phyloP scores from a whole-genome alignment of 805 yeast species.

The Metschnikowia gruessii region DNA sequence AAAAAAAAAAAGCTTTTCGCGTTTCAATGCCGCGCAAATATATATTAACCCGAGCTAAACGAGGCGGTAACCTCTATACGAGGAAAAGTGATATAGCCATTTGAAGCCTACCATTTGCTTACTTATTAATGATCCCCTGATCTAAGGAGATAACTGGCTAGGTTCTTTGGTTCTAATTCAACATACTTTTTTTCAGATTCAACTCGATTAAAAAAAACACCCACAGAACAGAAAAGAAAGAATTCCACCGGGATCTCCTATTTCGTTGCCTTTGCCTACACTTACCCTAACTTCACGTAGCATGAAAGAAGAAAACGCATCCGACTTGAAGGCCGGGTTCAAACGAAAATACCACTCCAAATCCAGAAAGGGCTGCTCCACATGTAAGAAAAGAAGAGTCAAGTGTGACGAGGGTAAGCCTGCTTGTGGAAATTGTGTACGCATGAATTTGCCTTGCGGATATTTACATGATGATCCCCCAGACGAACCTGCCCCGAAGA shows the following conservation, averaged over 20 bases:
- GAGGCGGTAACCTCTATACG: constrained; percentile 8
- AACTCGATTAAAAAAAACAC: constrained; percentile 5
- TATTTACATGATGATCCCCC: constrained; percentile 36
- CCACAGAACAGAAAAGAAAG: background rate
- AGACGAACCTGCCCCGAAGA: constrained; percentile 12
- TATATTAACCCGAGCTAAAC: constrained; percentile 5
- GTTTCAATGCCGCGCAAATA: constrained; percentile 2
- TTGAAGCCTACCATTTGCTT: background rate
- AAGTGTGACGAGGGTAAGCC: constrained; percentile 91
- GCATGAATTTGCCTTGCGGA: constrained; percentile 76
- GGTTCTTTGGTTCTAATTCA: constrained; percentile 7
- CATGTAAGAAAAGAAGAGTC: constrained; percentile 86
- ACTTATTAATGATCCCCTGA: constrained; percentile 2
- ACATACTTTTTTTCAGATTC: constrained; percentile 5
- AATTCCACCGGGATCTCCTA: background rate
- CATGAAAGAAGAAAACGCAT: constrained; percentile 12
- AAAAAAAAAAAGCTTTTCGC: constrained; percentile 8
- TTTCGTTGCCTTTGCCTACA: background rate
- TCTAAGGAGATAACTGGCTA: constrained; percentile 1
- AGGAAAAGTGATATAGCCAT: constrained; percentile 5
- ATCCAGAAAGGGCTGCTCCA: constrained; percentile 83
- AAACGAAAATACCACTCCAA: constrained; percentile 88
- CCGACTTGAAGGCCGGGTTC: constrained; percentile 34
- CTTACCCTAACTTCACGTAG: background rate
- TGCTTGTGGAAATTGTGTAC: constrained; percentile 69